These are phyloP conservation scores for Colletotrichum higginsianum DNA, from an alignment of 2,329 filamentous ascomycete species.

Conservation along the genomic window DNA sequence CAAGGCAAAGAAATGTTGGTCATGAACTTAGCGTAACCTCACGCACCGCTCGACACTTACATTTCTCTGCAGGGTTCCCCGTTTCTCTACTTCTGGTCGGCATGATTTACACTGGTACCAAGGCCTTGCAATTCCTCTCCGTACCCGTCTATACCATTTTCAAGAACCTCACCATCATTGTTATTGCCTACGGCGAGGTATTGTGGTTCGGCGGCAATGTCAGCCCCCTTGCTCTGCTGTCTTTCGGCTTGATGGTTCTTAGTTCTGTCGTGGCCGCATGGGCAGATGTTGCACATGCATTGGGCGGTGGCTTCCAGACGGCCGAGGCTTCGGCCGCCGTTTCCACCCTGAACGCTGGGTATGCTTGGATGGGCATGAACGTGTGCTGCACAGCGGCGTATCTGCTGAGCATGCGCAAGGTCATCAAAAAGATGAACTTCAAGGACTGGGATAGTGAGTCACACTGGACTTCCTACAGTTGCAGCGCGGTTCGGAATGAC, in stretches of 20 bases:
- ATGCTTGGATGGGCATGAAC: constrained; percentile 98
- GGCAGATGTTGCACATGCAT: constrained; percentile 93
- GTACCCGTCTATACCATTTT: constrained; percentile 99
- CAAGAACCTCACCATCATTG: constrained; percentile 99
- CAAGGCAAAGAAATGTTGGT: constrained; percentile 92
- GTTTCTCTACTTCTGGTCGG: constrained; percentile 95
- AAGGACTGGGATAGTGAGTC: constrained; percentile 98
- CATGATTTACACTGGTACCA: constrained; percentile 99
- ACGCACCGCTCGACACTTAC: constrained; percentile 42
- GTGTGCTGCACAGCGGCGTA: constrained; percentile 95
- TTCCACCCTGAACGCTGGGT: constrained; percentile 92
- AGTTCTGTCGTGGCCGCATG: constrained; percentile 96
- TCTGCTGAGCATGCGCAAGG: constrained; percentile 94
- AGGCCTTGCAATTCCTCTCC: constrained; percentile 95
- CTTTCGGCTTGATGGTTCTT: constrained; percentile 96
- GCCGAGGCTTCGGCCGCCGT: constrained; percentile 80
- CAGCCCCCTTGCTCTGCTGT: constrained; percentile 87
- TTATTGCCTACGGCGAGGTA: constrained; percentile 98
- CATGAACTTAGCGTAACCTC: constrained; percentile 21
- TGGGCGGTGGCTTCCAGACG: constrained; percentile 69
- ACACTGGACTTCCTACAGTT: neutral
- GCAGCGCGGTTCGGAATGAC: constrained; percentile 19
- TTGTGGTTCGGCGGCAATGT: constrained; percentile 98
- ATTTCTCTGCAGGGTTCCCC: constrained; percentile 82
- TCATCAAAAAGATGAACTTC: constrained; percentile 99